These are phyloP conservation scores for Magnaporthales sp. DNA, from an alignment of 2,329 filamentous ascomycete genomes.

Conservation along the genomic window DNA sequence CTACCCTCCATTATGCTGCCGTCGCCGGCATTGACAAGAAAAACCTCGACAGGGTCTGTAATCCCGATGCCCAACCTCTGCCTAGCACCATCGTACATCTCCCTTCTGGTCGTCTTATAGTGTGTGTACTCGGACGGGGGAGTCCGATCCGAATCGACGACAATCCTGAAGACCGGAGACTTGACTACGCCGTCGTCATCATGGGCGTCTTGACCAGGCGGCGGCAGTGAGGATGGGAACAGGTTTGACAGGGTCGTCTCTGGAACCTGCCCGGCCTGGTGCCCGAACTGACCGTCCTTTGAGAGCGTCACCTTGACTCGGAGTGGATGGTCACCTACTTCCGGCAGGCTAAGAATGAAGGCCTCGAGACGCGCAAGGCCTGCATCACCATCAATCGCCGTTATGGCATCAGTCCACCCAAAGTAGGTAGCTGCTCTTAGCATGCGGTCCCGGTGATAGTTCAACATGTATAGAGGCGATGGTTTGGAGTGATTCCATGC, in stretches of 20 bases:
- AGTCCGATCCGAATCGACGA: conserved; percentile 34
- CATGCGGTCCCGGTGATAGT: conserved; percentile 70
- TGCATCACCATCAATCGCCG: conserved; percentile 31
- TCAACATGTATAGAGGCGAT: conserved; percentile 70
- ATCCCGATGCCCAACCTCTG: conserved; percentile 43
- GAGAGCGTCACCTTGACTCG: conserved; percentile 48
- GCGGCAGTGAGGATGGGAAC: conserved; percentile 47
- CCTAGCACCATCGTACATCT: conserved; percentile 64
- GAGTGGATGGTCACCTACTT: conserved; percentile 25
- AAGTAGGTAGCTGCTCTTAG: conserved; percentile 53
- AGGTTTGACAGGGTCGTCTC: conserved; percentile 39
- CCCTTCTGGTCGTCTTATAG: conserved; percentile 75
- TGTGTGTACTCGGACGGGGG: conserved; percentile 58
- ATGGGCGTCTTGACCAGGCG: conserved; percentile 23
- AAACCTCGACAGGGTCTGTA: conserved; percentile 47
- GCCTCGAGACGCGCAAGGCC: conserved; percentile 35
- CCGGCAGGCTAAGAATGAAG: conserved; percentile 21
- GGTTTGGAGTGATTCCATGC: conserved; percentile 39
- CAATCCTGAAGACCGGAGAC: conserved; percentile 28
- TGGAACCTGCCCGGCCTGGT: conserved; percentile 28
- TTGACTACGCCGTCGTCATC: conserved; percentile 14
- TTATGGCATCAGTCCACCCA: conserved; percentile 39
- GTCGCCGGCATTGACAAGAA: conserved; percentile 55
- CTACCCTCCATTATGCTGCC: conserved; percentile 77
- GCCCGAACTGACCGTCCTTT: conserved; percentile 34